These are phyloP conservation scores for Trichoderma atrobrunneum DNA, from an alignment of 2,329 filamentous ascomycete genomes.

Conservation along the genomic window DNA sequence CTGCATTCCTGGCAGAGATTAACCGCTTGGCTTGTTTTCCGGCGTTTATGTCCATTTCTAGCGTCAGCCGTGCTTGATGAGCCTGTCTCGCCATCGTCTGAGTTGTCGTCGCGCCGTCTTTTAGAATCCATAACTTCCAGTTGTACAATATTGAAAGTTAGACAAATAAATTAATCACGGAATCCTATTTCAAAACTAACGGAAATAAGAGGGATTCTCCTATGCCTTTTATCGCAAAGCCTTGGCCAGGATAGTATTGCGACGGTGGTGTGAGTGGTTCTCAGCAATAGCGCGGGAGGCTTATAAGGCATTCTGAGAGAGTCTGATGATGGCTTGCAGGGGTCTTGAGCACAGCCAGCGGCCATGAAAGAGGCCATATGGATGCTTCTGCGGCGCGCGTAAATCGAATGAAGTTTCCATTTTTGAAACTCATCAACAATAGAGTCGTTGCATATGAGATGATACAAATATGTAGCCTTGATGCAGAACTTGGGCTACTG, in stretches of 20 bases:
- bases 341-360: neutral
- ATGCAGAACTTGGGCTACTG: neutral
- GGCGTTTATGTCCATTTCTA: neutral
- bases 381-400: neutral
- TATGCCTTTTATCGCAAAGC: neutral
- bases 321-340: neutral
- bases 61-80: neutral
- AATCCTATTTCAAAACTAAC: neutral
- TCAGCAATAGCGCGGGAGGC: neutral
- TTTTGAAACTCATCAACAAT: neutral
- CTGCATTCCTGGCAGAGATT: constrained; percentile 7
- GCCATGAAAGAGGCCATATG: neutral
- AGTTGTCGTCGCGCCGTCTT: neutral
- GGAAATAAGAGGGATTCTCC: neutral
- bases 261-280: neutral
- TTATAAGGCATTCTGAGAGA: neutral
- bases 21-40: neutral
- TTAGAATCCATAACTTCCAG: neutral
- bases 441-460: neutral
- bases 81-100: neutral
- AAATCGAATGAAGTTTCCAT: neutral
- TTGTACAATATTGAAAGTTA: neutral
- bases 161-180: neutral
- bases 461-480: neutral
- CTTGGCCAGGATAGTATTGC: neutral